Evolutionary conservation across 352 stramenopile species (phyloP).

Genomic region (Phytophthora vignae): DNA sequence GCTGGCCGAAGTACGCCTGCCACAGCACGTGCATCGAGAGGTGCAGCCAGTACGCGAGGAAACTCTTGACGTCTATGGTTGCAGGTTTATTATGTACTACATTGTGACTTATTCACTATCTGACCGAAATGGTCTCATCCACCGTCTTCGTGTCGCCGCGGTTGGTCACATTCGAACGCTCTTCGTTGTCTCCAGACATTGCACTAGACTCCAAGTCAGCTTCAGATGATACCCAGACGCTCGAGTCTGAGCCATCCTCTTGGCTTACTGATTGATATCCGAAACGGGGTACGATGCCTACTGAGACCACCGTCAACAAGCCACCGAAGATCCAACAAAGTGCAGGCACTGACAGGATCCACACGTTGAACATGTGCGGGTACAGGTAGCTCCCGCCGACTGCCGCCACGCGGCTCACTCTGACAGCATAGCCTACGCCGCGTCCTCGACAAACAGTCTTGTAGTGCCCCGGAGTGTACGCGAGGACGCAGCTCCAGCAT

Average conservation of each 20-base stretch:
- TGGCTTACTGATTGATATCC: conserved; percentile 17
- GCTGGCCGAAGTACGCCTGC: conserved; percentile 42
- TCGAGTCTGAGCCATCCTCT: conserved; percentile 8
- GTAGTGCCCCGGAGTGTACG: conserved; percentile 30
- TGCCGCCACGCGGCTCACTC: conserved; percentile 29
- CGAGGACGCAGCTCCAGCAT: conserved; percentile 37
- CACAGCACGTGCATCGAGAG: conserved; percentile 44
- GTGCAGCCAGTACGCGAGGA: conserved; percentile 55
- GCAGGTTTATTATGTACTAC: background rate
- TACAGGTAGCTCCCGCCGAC: conserved; percentile 38
- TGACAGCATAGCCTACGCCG: conserved; percentile 40
- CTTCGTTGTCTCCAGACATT: background rate
- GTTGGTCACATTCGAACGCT: background rate
- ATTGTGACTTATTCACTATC: background rate
- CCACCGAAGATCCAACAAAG: conserved; percentile 36
- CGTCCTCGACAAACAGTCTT: conserved; percentile 19
- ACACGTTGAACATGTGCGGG: conserved; percentile 48
- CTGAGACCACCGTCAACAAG: conserved; percentile 16
- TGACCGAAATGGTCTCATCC: background rate
- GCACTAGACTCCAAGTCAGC: conserved; percentile 18
- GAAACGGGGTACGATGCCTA: conserved; percentile 19
- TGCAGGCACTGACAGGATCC: conserved; percentile 33
- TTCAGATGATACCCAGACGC: conserved; percentile 6
- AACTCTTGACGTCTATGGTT: conserved; percentile 39
- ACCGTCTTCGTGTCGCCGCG: background rate